Evolutionary conservation across 2,329 filamentous ascomycete genomes (phyloP).

Genomic region (Cryphonectria naterciae): DNA sequence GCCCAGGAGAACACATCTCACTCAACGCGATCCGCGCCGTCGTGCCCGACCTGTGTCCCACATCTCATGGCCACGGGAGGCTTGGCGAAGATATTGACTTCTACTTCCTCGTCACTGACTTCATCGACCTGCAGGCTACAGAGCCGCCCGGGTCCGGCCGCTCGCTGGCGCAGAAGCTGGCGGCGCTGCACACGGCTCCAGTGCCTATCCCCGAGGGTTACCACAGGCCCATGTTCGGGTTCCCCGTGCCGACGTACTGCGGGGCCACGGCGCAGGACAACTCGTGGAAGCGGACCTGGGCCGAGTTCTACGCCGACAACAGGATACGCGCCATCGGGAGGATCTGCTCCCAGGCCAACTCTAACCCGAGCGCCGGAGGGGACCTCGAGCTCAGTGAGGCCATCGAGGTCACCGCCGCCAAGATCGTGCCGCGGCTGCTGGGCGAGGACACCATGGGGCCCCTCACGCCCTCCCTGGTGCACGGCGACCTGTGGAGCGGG

Average conservation of each 20-base stretch:
- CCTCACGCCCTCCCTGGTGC: conserved; percentile 78
- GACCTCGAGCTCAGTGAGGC: conserved; percentile 52
- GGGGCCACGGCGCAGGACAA: conserved; percentile 85
- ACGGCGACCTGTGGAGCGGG: conserved; percentile 93
- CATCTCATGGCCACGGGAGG: conserved; percentile 72
- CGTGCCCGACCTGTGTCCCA: conserved; percentile 77
- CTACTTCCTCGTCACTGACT: conserved; percentile 75
- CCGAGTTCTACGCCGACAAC: conserved; percentile 81
- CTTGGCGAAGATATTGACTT: conserved; percentile 54
- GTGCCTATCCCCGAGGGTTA: conserved; percentile 67
- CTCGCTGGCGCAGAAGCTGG: conserved; percentile 76
- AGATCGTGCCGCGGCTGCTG: conserved; percentile 77
- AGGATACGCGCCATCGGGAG: conserved; percentile 69
- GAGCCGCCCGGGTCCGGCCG: conserved; percentile 50
- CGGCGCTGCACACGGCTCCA: conserved; percentile 75
- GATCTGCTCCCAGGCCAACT: conserved; percentile 60
- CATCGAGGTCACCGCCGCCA: conserved; percentile 65
- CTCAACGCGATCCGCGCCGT: conserved; percentile 77
- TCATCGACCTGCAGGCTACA: conserved; percentile 65
- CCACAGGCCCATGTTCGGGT: conserved; percentile 72
- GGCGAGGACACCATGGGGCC: conserved; percentile 67
- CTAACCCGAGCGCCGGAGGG: conserved; percentile 61
- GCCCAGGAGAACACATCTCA: conserved; percentile 75
- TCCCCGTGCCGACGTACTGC: conserved; percentile 83
- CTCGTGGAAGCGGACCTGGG: conserved; percentile 72